phyloP scores from a whole-genome alignment of 192 early-diverging fungal species.

The Linnemannia schmuckeri region DNA sequence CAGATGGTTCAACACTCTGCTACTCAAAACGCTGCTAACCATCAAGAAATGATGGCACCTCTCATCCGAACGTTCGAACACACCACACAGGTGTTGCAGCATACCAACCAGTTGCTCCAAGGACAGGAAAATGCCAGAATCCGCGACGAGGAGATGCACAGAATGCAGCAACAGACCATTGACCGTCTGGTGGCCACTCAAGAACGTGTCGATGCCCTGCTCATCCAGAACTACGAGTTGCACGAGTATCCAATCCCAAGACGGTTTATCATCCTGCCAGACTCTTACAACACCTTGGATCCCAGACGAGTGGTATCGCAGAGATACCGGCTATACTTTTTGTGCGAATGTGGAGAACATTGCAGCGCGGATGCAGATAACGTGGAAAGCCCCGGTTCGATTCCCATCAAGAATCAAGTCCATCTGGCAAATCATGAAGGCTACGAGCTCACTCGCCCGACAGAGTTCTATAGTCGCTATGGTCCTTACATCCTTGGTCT shows the following conservation, averaged over 20 bases:
- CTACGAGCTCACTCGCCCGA: neutral
- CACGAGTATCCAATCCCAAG: neutral
- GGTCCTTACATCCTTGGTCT: neutral
- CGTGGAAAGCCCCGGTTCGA: neutral
- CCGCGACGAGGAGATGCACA: too few relatives aligned
- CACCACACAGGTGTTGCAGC: too few relatives aligned
- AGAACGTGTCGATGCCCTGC: too few relatives aligned
- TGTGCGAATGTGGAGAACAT: neutral
- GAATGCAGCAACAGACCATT: too few relatives aligned
- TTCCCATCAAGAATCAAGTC: neutral
- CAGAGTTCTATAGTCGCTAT: neutral
- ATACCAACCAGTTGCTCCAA: too few relatives aligned
- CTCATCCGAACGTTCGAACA: too few relatives aligned
- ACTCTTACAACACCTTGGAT: neutral
- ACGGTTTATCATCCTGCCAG: neutral
- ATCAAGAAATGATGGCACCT: too few relatives aligned
- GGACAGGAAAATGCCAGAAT: too few relatives aligned
- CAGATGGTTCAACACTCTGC: too few relatives aligned
- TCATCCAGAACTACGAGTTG: neutral
- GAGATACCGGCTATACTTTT: neutral
- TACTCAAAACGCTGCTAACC: too few relatives aligned
- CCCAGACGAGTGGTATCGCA: neutral
- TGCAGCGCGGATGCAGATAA: neutral
- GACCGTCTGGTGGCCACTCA: too few relatives aligned
- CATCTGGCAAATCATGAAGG: neutral